Evolutionary conservation across 176 grass and related monocot genomes (phyloP).

Genomic region (Zea mays): DNA sequence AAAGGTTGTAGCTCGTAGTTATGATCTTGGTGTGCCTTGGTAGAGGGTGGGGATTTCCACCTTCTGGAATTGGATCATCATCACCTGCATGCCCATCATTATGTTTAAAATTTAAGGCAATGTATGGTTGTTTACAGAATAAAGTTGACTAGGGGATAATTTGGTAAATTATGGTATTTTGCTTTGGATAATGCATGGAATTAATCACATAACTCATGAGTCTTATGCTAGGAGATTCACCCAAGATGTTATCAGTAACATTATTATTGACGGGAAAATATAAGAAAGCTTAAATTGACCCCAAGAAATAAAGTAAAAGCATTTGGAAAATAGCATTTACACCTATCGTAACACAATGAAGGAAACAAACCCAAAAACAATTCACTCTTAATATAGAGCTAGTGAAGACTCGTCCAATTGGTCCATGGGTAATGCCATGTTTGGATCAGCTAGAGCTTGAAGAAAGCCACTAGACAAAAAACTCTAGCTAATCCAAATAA

Average conservation of each 20-base stretch:
- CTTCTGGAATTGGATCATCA: too few relatives aligned
- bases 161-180: not conserved
- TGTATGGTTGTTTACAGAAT: not conserved
- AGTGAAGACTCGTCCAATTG: not conserved
- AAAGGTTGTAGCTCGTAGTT: too few relatives aligned
- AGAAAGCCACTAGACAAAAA: not conserved
- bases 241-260: not conserved
- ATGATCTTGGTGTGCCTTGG: too few relatives aligned
- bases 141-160: not conserved
- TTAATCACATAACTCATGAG: not conserved
- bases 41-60: too few relatives aligned
- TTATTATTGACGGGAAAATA: not conserved
- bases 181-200: not conserved
- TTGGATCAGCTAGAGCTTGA: not conserved
- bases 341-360: not conserved
- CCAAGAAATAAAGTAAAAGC: not conserved
- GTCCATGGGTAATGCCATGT: not conserved
- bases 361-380: not conserved
- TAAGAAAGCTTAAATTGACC: not conserved
- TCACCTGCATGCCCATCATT: too few relatives aligned
- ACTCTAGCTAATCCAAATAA: not conserved
- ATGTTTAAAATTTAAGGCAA: too few relatives aligned
- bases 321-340: not conserved
- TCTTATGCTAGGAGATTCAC: not conserved
- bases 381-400: not conserved